Base-by-base conservation (phyloP, 176 grass and related monocot genomes). In the Eleusine coracana region DNA sequence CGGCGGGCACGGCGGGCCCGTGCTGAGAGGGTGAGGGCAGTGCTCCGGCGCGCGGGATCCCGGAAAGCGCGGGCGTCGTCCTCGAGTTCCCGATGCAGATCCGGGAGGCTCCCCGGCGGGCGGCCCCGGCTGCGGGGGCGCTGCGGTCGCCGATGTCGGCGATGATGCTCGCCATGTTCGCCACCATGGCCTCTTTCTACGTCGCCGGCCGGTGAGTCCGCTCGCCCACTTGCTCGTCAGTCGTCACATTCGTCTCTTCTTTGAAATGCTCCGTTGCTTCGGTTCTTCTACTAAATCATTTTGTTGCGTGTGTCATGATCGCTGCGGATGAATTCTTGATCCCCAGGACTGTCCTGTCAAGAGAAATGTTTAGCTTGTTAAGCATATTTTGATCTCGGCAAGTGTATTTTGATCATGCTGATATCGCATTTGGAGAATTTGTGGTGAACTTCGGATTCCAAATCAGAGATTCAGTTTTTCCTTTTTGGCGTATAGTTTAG, bases 171-270 rank as follows among this genome's bases (percentile, higher is more conserved):
- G 83, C 93, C 74, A 99, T 99, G 93, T 94, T 99, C 80, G 93
- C 96, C 79, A 90, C 87, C 83, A 94, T 96, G 93, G 89, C 96
- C 59, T 93, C 96, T 66, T 90, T 99, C 89, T 99, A 99, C 76
- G 83, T 99, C 42, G 96, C 93, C 77, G 96, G 86, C 86, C 93
- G 91, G 96, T 96, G 80, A 86, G 87, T 65, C 12, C 21, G 15
- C 68, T 21, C 3, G 42, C 71, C 64, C 54, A 25, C 31, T 41
- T 44, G 39, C 23, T 58, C 17, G 12, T 31, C 49, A 25, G 17
- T 58, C 17, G 12, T 31, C 49, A 25, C 66, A 82, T 44, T 89
- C 11, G 28, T 52, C 44, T 50, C 70, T 41, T 75, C 59, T 31
- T 52, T 48, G 39, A 49, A 86, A 85, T 88, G 78, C 52, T 85